Base-by-base conservation (phyloP, 495 filamentous ascomycete species). In the Penicillium turbatum region DNA sequence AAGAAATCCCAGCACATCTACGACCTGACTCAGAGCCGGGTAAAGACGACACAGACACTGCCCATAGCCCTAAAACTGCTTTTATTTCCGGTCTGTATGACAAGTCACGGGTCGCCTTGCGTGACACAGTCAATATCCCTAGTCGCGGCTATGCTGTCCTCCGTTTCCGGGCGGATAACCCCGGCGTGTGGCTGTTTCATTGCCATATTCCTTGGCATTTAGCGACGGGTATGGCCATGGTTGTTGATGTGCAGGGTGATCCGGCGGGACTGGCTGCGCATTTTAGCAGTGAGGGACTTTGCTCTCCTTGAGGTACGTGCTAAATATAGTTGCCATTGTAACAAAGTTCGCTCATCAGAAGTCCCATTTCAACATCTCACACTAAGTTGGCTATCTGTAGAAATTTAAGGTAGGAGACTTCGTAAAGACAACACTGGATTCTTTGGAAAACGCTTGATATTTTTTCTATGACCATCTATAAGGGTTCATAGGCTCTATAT, bases 181-280 rank as follows among this genome's bases (percentile, higher is more conserved):
- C 84, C 0, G 85, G 84, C 51, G 63, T 76, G 1, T 82, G 79
- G 79, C 42, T 75, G 6, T 74, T 77, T 54, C 78, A 81, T 74
- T 88, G 85, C 57, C 85, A 88, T 63, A 81, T 88, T 41, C 72
- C 85, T 54, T 88, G 84, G 83, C 85, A 88, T 63, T 71, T 73
- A 48, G 71, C 68, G 2, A 72, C 67, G 47, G 78, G 78, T 17
- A 70, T 79, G 61, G 71, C 72, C 6, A 75, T 77, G 71, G 21
- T 74, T 10, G 54, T 74, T 27, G 65, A 71, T 63, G 59, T 65
- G 4, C 54, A 62, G 48, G 64, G 61, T 11, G 56, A 65, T 26
- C 26, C 46, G 37, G 45, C 45, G n/a, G 65, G 65, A 15, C 5
- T 44, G n/a, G 36, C 38, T 36, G 62, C 57, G 11, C 62, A 65